Conservation (phyloP, 2,329 filamentous ascomycete genomes). For the Zymoseptoria crescenta region DNA sequence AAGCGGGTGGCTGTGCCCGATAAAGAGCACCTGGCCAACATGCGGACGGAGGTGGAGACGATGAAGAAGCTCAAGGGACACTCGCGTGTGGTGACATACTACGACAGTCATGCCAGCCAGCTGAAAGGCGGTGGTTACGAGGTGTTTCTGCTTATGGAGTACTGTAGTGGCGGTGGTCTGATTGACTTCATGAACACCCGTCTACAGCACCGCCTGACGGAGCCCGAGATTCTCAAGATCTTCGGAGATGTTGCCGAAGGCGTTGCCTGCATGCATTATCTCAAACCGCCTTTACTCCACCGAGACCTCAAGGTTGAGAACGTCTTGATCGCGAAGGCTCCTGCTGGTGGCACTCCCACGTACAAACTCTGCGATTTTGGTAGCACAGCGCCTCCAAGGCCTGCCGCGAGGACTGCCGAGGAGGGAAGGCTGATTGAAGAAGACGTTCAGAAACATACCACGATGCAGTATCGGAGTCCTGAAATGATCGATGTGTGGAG, state of each 20-base stretch:
- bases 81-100: slow-evolving; percentile 91
- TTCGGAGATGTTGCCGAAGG: slow-evolving; percentile 94
- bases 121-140: slow-evolving; percentile 89
- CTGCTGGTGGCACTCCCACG: slow-evolving; percentile 53
- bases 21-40: slow-evolving; percentile 86
- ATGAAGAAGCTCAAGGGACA: slow-evolving; percentile 99
- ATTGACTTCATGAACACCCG: slow-evolving; percentile 99
- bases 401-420: slow-evolving; percentile 75
- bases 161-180: slow-evolving; percentile 84
- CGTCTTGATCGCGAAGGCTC: slow-evolving; percentile 65
- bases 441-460: slow-evolving; percentile 94
- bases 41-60: slow-evolving; percentile 97
- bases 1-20: slow-evolving; percentile 96
- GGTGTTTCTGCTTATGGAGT: slow-evolving; percentile 98
- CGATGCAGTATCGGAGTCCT: slow-evolving; percentile 91
- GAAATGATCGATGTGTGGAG: slow-evolving; percentile 99
- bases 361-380: slow-evolving; percentile 99
- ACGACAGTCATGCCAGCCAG: slow-evolving; percentile 96
- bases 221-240: slow-evolving; percentile 95
- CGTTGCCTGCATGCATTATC: slow-evolving; percentile 97
- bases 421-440: slow-evolving; percentile 93
- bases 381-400: slow-evolving; percentile 73
- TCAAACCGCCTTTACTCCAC: slow-evolving; percentile 86
- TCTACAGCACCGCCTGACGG: slow-evolving; percentile 88
- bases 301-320: slow-evolving; percentile 97